These are phyloP conservation scores for Pyracantha coccinea DNA, from an alignment of 331 rosid species.

Conservation along the genomic window DNA sequence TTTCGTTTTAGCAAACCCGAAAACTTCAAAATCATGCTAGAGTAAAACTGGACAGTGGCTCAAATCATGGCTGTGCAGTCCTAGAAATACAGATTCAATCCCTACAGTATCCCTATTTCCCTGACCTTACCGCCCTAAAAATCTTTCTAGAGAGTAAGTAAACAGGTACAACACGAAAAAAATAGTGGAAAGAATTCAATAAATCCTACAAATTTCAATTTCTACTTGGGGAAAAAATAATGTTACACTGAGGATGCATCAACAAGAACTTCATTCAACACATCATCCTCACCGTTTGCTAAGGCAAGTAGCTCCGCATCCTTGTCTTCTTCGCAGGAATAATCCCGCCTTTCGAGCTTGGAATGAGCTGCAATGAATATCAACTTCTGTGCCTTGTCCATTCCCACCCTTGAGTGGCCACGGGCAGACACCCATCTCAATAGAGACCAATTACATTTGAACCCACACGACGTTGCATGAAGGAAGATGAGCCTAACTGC, in stretches of 20 bases:
- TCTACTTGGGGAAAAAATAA: constrained; percentile 23
- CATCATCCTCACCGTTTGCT: constrained; percentile 80
- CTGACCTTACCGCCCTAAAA: constrained; percentile 35
- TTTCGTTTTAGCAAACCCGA: constrained; percentile 36
- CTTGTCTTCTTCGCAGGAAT: constrained; percentile 67
- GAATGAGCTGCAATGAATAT: constrained; percentile 86
- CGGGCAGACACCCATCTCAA: constrained; percentile 70
- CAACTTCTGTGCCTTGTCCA: constrained; percentile 69
- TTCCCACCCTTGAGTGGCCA: constrained; percentile 49
- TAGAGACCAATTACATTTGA: constrained; percentile 70
- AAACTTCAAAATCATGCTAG: constrained; percentile 33
- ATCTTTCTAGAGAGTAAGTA: constrained; percentile 35
- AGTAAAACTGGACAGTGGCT: constrained; percentile 27
- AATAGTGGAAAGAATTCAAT: constrained; percentile 72
- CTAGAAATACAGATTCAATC: constrained; percentile 38
- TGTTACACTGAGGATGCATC: constrained; percentile 79
- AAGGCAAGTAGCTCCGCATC: constrained; percentile 62
- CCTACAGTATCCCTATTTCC: constrained; percentile 23
- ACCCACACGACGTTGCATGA: constrained; percentile 78
- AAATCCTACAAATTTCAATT: constrained; percentile 54
- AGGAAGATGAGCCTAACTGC: constrained; percentile 92
- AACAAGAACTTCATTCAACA: constrained; percentile 61
- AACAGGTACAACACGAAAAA: constrained; percentile 28
- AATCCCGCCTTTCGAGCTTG: constrained; percentile 66
- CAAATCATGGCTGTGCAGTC: constrained; percentile 25